These are phyloP conservation scores for Citrullus mucosospermus DNA, from an alignment of 306 rosid species.

Conservation along the genomic window DNA sequence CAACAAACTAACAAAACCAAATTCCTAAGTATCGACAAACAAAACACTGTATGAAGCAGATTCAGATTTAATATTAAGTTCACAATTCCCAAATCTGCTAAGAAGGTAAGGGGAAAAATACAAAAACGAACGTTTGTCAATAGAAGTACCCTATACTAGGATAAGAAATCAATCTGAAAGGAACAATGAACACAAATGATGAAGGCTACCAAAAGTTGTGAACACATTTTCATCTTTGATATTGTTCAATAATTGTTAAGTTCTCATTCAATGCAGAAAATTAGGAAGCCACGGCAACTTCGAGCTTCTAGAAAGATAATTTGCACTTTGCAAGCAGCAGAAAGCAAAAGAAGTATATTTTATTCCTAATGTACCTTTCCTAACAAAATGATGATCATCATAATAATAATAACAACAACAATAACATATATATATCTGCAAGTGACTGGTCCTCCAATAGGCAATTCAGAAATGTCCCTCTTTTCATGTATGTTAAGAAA, in stretches of 20 bases:
- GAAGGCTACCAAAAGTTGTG: not conserved
- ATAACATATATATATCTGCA: not conserved
- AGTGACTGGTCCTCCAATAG: not conserved
- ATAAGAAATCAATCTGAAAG: not conserved
- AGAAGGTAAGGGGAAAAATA: not conserved
- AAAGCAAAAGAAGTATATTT: not conserved
- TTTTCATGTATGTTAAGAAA: not conserved
- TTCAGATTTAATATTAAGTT: not conserved
- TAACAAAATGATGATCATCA: not conserved
- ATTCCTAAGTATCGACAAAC: no score
- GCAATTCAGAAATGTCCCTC: not conserved
- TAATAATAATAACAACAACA: no score
- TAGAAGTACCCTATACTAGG: not conserved
- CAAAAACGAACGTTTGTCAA: not conserved
- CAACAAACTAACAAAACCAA: not conserved
- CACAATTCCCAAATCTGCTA: not conserved
- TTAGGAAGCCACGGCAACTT: not conserved
- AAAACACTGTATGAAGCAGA: no score
- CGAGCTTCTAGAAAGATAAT: not conserved
- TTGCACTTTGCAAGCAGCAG: not conserved
- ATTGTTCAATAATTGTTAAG: not conserved
- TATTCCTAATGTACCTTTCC: not conserved
- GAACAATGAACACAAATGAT: not conserved
- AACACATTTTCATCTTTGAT: not conserved
- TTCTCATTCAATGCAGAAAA: not conserved